Conservation (phyloP, 768 basidiomycete species). For the Suillus subalutaceus region DNA sequence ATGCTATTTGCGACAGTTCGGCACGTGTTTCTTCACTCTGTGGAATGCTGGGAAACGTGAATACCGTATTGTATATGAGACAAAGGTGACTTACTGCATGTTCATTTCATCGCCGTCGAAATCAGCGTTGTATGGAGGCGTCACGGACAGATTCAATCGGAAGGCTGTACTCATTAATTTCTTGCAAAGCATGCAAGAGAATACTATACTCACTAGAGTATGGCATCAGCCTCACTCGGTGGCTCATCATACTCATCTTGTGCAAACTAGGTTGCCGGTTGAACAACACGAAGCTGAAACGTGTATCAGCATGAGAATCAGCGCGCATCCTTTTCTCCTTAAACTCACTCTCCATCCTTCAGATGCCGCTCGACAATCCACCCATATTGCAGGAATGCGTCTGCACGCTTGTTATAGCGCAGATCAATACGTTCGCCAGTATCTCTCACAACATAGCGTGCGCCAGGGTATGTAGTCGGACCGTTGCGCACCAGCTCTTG, state of each 20-base stretch:
- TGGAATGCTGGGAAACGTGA: conserved; percentile 67
- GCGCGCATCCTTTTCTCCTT: conserved; percentile 1
- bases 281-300: conserved; percentile 81
- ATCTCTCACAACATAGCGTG: conserved; percentile 94
- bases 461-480: conserved; percentile 93
- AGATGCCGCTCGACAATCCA: conserved; percentile 99
- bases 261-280: conserved; percentile 98
- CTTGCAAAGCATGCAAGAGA: conserved; percentile 10
- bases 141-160: conserved; percentile 96
- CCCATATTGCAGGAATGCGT: conserved; percentile 94
- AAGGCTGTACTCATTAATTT: conserved; percentile 60
- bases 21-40: conserved; percentile 98
- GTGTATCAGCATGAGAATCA: conserved; percentile 20
- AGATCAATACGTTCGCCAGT: conserved; percentile 97
- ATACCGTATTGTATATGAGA: conserved; percentile 12
- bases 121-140: conserved; percentile 98
- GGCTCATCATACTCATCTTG: conserved; percentile 99
- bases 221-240: conserved; percentile 95
- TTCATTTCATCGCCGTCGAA: conserved; percentile 99
- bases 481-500: conserved; percentile 96
- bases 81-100: conserved; percentile 82
- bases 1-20: conserved; percentile 96
- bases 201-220: conserved; percentile 81
- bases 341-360: conserved; percentile 95
- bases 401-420: conserved; percentile 93